Base-by-base conservation (phyloP, 345 rosid genomes). In the Acer negundo region DNA sequence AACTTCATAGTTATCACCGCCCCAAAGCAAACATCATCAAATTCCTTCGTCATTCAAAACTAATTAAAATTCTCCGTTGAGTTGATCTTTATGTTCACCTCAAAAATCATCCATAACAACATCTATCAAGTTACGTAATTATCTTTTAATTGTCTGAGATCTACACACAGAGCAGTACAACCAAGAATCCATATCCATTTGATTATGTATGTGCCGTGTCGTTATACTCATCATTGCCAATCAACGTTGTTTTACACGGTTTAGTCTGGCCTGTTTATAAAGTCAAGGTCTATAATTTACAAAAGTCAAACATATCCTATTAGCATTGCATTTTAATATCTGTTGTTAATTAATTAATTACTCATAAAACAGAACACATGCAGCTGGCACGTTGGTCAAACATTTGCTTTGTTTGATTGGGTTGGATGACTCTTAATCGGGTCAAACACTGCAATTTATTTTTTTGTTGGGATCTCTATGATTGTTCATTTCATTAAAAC, bases 241-340 rank as follows among this genome's bases (percentile, higher is more conserved):
- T 58, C 62, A 20, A 58, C 26, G 26, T 58, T n/a, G 9, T 10
- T 10, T 46, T 16, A 58, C 62, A 58, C 62, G 26, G 62, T 58
- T 58, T n/a, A 3, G 22, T 4, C 26, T 20, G 67, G 9, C 17
- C 67, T 26, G 67, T 63, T 17, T 31, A 31, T 31, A 23, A 63
- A 56, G 10, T 9, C 5, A 62, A 62, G n/a, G 46, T 74, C 59
- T 24, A 46, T 46, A 56, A 26, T 13, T 62, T 24, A 47, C 19
- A 46, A 62, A 74, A 63, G 67, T 20, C 63, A 59, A 11, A 59
- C 62, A 56, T 35, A 35, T 59, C 63, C 7, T 20, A 59, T 59
- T 59, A 19, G 62, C 8, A 8, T 46, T 58, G 62, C 22, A 56
- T n/a, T 56, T 56, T 56, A 16, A 56, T 56, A 3, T 58, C 22